Evolutionary conservation across 2,329 filamentous ascomycete species (phyloP), one percentile per base, ranked within the genome.

Genomic region (Akanthomyces lecanii): DNA sequence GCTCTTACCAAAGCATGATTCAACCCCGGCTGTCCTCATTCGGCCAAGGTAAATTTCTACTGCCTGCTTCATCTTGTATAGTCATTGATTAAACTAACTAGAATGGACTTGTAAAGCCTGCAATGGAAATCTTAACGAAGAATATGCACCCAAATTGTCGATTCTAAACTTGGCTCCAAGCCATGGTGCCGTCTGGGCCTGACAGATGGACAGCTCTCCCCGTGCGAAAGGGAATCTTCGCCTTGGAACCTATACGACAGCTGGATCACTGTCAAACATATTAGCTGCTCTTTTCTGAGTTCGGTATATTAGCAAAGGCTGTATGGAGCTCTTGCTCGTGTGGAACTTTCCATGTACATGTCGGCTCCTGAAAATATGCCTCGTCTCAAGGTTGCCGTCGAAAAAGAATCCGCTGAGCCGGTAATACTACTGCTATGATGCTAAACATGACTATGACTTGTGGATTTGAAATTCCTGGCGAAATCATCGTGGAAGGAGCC

Each of bases 151-250:
- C 12, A 18, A 45, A 2, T 16, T 45, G 5, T 45, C 42, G 42
- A 45, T 14, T 7, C 42, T 16, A n/a, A 45, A 45, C 21, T 21
- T 45, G 42, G 21, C 28, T 45, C 16, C 42, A 45, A 21, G 16
- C 42, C 16, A 45, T 21, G 11, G 42, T 45, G 48, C 72, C 21
- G 5, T 57, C 64, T 4, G 21, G 21, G 21, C 21, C 21, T 16
- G 42, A 21, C 42, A 45, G n/a, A 45, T 18, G 21, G 11, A 47
- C 44, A 25, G 44, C 44, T 47, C 44, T 47, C n/a, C 8, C 42
- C 12, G 42, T 14, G 44, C n/a, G n/a, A 47, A 47, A 23, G n/a
- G 8, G n/a, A 23, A 23, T 8, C n/a, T 47, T n/a, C n/a, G n/a
- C n/a, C 44, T 14, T 8, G 44, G 44, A 4, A 23, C n/a, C 23